phyloP scores from a whole-genome alignment of 2,329 filamentous ascomycete genomes.

The Fusarium mundagurra region DNA sequence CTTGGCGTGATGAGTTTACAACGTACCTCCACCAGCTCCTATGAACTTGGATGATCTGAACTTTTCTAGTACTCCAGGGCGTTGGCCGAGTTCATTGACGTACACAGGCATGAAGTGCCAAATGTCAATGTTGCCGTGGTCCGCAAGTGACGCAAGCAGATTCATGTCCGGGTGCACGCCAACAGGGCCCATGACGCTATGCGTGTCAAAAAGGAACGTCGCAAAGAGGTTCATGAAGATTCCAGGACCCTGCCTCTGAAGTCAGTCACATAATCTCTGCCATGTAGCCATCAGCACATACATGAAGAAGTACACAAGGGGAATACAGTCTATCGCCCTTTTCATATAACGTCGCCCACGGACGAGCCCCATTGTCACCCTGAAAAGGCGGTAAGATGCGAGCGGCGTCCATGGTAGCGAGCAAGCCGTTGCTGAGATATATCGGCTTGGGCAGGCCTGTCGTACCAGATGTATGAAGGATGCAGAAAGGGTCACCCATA shows the following conservation, averaged over 20 bases:
- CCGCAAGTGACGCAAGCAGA: background rate
- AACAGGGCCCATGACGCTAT: background rate
- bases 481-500: background rate
- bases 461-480: background rate
- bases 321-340: background rate
- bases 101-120: background rate
- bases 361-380: background rate
- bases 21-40: background rate
- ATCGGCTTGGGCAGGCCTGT: background rate
- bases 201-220: background rate
- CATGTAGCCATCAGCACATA: background rate
- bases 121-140: background rate
- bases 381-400: background rate
- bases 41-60: background rate
- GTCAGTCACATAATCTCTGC: background rate
- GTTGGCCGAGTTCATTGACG: background rate
- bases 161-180: background rate
- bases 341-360: background rate
- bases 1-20: accelerated
- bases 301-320: background rate
- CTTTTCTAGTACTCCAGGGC: background rate
- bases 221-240: background rate
- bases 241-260: background rate
- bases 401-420: background rate
- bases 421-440: background rate